A percentile compares a stretch with the other conserved stretches of the same genome.
These are phyloP conservation scores for Lonicera japonica DNA, from an alignment of 129 eudicot genomes.

Conservation along the genomic window DNA sequence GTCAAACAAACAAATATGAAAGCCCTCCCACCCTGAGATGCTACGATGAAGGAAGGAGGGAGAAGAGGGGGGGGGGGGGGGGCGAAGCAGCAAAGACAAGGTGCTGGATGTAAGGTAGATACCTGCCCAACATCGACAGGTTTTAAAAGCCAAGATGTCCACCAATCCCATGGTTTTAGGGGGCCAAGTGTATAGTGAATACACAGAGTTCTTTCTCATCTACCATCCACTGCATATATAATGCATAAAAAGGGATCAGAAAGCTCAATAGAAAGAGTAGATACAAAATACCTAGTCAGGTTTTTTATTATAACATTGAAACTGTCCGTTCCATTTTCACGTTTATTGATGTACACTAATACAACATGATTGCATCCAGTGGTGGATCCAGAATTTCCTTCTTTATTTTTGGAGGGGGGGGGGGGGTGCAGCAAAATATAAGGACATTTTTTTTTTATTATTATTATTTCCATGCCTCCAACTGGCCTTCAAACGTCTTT, in stretches of 20 bases:
- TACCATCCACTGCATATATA: constrained; percentile 90
- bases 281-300: background rate
- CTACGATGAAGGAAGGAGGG: no score
- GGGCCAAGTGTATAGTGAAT: constrained; percentile 99
- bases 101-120: background rate
- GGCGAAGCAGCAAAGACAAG: background rate
- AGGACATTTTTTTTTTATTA: no score
- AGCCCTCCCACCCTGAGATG: no score
- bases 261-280: background rate
- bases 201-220: constrained; percentile 81
- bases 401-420: no score
- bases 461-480: no score
- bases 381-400: no score
- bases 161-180: constrained; percentile 99
- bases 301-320: background rate
- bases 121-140: constrained; percentile 99
- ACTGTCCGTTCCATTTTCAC: background rate
- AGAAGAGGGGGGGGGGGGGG: no score
- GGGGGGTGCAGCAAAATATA: no score
- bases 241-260: background rate
- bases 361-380: background rate
- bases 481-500: no score
- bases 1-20: background rate
- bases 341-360: background rate
- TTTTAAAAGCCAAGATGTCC: constrained; percentile 95